Evolutionary conservation across 495 filamentous ascomycete genomes (phyloP), one percentile per base, ranked within the genome.

Genomic region (Penicillium malachiteum): DNA sequence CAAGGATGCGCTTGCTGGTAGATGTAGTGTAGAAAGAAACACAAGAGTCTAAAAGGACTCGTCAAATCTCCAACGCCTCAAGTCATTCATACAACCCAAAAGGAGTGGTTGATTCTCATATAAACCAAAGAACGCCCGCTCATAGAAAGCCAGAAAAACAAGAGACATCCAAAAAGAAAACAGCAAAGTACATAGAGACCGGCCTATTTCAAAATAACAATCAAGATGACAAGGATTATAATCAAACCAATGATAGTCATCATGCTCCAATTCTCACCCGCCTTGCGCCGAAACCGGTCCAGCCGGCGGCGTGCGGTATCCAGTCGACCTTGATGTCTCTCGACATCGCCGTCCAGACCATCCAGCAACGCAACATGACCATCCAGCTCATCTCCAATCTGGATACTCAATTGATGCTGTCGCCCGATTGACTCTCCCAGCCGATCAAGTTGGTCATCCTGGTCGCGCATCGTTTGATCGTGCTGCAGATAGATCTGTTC

Each of bases 381-480:
- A 56, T 98, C 94, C 21, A 98, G 77, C 78, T 98, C 94, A 68
- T 97, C 89, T 21, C 94, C 94, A 66, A 98, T 98, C 76, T 92
- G 90, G 67, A 97, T 94, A 60, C 87, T 90, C 60, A 98, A 77
- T 73, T 97, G 90, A 47, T 96, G 81, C 71, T 97, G 94, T 46
- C 93, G 85, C n/a, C 87, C 83, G 60, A 98, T 96, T 52, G 85
- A 90, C 58, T 84, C 83, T 9, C 92, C 90, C 21, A 98, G 78
- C 47, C 82, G 73, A 67, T 97, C 94, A n/a, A 98, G 76, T 65
- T 94, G 90, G 54, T 92, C 89, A 65, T 98, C 94, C 67, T 97
- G 95, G 52, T 97, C 85, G 3, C 81, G 80, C 16, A 98, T 75
- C 13, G 94, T 83, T 41, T 84, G 85, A 12, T 79, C 74, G 71